Evolutionary conservation across 352 stramenopile genomes (phyloP).

Genomic region (Phytophthora constricta): DNA sequence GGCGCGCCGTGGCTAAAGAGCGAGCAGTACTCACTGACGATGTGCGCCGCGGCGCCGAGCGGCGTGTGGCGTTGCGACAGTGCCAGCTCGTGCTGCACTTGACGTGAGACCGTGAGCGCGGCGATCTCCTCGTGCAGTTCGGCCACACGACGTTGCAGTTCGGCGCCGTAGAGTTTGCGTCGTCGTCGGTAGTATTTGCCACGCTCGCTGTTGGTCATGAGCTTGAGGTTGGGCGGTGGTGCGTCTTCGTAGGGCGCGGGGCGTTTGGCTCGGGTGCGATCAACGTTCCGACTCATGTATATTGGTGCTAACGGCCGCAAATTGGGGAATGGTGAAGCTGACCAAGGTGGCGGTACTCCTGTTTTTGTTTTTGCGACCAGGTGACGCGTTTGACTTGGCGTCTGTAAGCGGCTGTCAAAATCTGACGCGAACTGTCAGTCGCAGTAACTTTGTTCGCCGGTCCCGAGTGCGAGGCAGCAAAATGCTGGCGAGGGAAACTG

Average conservation of each 20-base stretch:
- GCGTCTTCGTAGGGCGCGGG: background rate
- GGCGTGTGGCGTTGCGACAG: slow-evolving; percentile 31
- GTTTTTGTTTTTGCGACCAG: no score
- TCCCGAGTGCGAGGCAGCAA: no score
- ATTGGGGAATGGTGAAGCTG: no score
- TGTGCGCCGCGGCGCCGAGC: slow-evolving; percentile 30
- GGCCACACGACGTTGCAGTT: slow-evolving; percentile 42
- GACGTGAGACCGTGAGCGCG: slow-evolving; percentile 36
- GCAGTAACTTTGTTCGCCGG: no score
- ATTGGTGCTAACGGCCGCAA: no score
- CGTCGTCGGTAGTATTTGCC: slow-evolving; percentile 69
- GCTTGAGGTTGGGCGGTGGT: slow-evolving; percentile 39
- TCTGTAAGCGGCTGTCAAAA: no score
- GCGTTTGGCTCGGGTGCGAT: background rate
- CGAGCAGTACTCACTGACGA: slow-evolving; percentile 59
- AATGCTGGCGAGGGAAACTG: no score
- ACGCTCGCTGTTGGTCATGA: slow-evolving; percentile 71
- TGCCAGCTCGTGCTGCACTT: slow-evolving; percentile 40
- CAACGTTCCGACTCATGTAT: background rate
- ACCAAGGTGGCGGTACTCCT: no score
- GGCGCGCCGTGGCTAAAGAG: slow-evolving; percentile 58
- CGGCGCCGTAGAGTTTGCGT: slow-evolving; percentile 53
- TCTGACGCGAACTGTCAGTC: no score
- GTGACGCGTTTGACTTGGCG: no score
- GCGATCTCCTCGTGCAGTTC: slow-evolving; percentile 59